Evolutionary conservation across 495 filamentous ascomycete species (phyloP).

Genomic region (Tetracladium setigerum): DNA sequence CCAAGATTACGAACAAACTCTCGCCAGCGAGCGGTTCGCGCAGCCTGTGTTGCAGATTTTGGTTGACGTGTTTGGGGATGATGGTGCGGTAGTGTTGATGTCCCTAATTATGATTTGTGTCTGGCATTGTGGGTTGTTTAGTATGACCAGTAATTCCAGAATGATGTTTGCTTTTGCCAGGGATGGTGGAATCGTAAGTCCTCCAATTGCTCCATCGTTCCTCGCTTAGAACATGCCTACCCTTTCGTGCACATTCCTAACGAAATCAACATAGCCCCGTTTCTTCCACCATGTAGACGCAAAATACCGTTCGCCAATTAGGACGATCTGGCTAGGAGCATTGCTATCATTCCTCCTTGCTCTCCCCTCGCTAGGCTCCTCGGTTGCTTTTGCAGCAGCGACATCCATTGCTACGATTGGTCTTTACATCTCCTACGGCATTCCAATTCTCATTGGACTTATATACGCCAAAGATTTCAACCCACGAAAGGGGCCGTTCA

Average conservation of each 20-base stretch:
- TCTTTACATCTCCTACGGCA: conserved; percentile 56
- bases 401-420: conserved; percentile 59
- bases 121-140: conserved; percentile 54
- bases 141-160: conserved; percentile 50
- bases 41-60: conserved; percentile 54
- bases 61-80: conserved; percentile 45
- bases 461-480: conserved; percentile 35
- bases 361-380: conserved; percentile 51
- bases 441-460: conserved; percentile 52
- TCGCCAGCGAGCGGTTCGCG: conserved; percentile 28
- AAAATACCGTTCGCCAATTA: conserved; percentile 41
- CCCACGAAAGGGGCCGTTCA: conserved; percentile 45
- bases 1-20: conserved; percentile 42
- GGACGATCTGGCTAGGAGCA: conserved; percentile 50
- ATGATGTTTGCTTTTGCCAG: conserved; percentile 59
- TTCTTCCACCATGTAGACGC: conserved; percentile 44
- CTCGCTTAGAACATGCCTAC: background rate
- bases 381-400: conserved; percentile 53
- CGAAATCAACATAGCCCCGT: conserved; percentile 19
- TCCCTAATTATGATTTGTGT: conserved; percentile 52
- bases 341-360: conserved; percentile 50
- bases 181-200: conserved; percentile 41
- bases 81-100: conserved; percentile 48
- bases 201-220: conserved; percentile 10
- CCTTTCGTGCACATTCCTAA: background rate